Evolutionary conservation across 176 grass and related monocot genomes (phyloP), one percentile per base, ranked within the genome.

Genomic region (Calamus simplicifolius): DNA sequence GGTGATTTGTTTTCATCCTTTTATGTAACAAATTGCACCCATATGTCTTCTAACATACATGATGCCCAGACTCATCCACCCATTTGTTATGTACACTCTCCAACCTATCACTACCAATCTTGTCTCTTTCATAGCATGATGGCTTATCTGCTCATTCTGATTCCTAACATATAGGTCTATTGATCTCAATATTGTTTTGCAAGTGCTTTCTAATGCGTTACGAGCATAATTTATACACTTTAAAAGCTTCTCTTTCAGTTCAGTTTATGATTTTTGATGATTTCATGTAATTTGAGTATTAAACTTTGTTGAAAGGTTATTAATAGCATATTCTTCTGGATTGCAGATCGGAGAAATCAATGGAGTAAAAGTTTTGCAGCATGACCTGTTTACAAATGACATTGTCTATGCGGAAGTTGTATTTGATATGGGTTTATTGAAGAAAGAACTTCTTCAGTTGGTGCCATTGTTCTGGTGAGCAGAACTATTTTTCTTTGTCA

Each of bases 371-470:
- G 70, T 91, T 80, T 87, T 98, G 81, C 93, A 92, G 67, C 93
- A 98, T 69, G 93, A 98, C 73, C 87, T 98, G 63, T 98, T 92
- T 62, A 98, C 93, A 51, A 98, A 98, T 80, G 87, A 98, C 67
- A 84, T 98, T 18, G 14, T 98, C 51, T 98, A 98, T 66, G 83
- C 87, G 0, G 87, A 98, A 80, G 79, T 85, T 78, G 81, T 92
- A 69, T 92, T 98, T 83, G 93, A 98, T 57, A 79, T 98, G 93
- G 69, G 84, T 80, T 83, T 73, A 8, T 78, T 92, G 62, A 98
- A 81, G 81, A 98, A 92, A 80, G 87, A 92, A 65, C 84, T 88
- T 73, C 81, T 88, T 64, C 84, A 98, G 25, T 75, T 91, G 58
- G 75, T 98, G 50, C 93, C 93, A 4, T 72, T 98, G 77, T 98